These are phyloP conservation scores for Ophiocordyceps australis DNA, from an alignment of 2,329 filamentous ascomycete species.

Conservation along the genomic window DNA sequence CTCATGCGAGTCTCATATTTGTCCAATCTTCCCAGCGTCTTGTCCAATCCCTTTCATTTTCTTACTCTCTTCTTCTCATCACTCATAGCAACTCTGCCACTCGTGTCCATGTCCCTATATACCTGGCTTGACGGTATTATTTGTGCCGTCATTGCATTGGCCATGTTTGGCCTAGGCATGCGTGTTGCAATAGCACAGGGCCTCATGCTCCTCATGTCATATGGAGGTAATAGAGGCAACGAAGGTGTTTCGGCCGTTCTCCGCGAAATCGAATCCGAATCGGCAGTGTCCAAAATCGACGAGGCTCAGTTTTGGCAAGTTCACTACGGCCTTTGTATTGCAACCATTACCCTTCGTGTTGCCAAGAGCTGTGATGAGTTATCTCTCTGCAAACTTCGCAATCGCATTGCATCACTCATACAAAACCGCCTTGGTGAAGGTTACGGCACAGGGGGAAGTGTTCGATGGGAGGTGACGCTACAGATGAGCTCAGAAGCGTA, in stretches of 20 bases:
- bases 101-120: conserved; percentile 67
- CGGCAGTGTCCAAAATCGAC: conserved; percentile 57
- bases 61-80: conserved; percentile 76
- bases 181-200: conserved; percentile 74
- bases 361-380: conserved; percentile 47
- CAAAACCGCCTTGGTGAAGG: conserved; percentile 75
- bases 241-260: conserved; percentile 53
- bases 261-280: conserved; percentile 67
- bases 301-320: conserved; percentile 98
- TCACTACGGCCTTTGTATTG: conserved; percentile 92
- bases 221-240: conserved; percentile 23
- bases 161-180: conserved; percentile 77
- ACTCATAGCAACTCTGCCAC: conserved; percentile 62
- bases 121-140: conserved; percentile 69
- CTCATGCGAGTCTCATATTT: conserved; percentile 78
- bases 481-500: conserved; percentile 42
- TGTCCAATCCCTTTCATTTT: conserved; percentile 90
- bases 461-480: conserved; percentile 86
- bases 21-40: conserved; percentile 62
- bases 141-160: conserved; percentile 62
- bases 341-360: conserved; percentile 70
- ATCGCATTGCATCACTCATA: conserved; percentile 60
- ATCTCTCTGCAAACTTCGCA: conserved; percentile 52
- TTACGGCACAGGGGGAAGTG: conserved; percentile 60
- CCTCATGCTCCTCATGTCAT: conserved; percentile 92